Percentiles rank a stretch among this genome's conserved stretches.
phyloP scores from a whole-genome alignment of 495 filamentous ascomycete genomes.

The Pyronema domesticum region DNA sequence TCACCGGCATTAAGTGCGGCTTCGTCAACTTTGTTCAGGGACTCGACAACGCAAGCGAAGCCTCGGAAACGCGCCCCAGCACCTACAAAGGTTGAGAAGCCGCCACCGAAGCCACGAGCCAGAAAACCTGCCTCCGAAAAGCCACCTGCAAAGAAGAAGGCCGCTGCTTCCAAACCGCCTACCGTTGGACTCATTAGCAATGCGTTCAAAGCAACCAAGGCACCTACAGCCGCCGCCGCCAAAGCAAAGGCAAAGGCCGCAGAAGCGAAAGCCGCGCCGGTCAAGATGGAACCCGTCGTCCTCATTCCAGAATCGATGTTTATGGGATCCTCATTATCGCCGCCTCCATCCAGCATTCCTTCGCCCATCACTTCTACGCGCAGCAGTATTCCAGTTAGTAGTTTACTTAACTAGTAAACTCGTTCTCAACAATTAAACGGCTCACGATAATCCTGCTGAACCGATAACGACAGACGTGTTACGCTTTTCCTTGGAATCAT shows the following conservation, averaged over 20 bases:
- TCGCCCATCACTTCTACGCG: not conserved
- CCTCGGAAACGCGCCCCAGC: not conserved
- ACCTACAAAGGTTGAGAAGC: not conserved
- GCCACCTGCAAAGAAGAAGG: not conserved
- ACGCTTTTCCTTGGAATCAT: no score
- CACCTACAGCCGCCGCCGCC: not conserved
- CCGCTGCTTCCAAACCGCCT: not conserved
- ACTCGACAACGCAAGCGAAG: not conserved
- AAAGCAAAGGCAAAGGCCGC: not conserved
- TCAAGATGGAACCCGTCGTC: not conserved
- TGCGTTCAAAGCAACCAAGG: not conserved
- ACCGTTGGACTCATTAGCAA: not conserved
- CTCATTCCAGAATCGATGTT: not conserved
- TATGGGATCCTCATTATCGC: not conserved
- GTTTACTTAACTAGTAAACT: not conserved
- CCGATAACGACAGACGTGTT: no score
- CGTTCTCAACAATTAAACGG: no score
- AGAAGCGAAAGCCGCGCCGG: not conserved
- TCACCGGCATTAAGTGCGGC: not conserved
- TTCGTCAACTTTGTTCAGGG: no score
- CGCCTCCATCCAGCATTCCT: not conserved
- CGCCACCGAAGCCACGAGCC: not conserved
- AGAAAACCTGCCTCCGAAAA: not conserved
- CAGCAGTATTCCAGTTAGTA: not conserved
- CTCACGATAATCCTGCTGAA: no score